A percentile compares a stretch with the other conserved stretches of the same genome.
Conservation (phyloP, 2,329 filamentous ascomycete species). For the Penicillium sp. region DNA sequence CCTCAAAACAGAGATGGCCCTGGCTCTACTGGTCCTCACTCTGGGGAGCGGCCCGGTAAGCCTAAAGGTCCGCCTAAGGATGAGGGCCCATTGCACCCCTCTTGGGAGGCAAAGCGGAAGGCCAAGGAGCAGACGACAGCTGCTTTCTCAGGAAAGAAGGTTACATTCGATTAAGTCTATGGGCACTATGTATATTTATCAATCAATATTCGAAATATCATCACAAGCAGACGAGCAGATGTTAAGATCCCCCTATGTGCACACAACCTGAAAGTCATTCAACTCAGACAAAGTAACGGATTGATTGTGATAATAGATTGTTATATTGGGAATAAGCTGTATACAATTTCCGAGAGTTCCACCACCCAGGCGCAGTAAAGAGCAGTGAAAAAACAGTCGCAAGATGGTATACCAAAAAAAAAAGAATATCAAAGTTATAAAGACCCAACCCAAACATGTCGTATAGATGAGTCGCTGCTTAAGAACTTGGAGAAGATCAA, state of each 20-base stretch:
- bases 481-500: neutral
- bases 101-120: slow-evolving; percentile 55
- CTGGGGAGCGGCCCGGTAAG: slow-evolving; percentile 13
- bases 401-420: slow-evolving; percentile 16
- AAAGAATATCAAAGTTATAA: slow-evolving; percentile 1
- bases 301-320: neutral
- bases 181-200: slow-evolving; percentile 4
- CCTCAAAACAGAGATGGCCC: slow-evolving; percentile 7
- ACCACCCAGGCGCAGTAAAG: neutral
- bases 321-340: neutral
- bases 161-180: slow-evolving; percentile 49
- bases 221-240: neutral
- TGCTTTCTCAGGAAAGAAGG: slow-evolving; percentile 53
- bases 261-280: too few relatives aligned
- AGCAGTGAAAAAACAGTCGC: neutral
- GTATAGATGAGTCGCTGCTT: neutral
- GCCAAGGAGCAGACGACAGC: slow-evolving; percentile 46
- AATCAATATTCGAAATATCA: neutral
- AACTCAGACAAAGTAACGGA: neutral
- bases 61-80: slow-evolving; percentile 30
- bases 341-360: neutral
- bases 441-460: neutral
- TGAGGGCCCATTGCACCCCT: slow-evolving; percentile 52
- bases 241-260: neutral
- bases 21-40: slow-evolving; percentile 14